Conservation (phyloP, 306 rosid genomes). For the Dalbergia cultrata region DNA sequence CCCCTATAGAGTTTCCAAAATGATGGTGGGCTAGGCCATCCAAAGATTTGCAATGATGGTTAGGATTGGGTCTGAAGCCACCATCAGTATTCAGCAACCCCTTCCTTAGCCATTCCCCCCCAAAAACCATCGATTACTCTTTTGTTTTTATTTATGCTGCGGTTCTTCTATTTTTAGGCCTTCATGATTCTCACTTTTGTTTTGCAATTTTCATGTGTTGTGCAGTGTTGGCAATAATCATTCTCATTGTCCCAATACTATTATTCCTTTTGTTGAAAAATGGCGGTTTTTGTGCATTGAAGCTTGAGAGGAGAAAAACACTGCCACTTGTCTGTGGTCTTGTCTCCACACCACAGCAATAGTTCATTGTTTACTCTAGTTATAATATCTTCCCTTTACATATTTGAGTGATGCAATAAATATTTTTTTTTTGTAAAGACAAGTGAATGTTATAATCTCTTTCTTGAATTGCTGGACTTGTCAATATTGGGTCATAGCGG, state of each 20-base stretch:
- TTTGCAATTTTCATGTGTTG: constrained; percentile 58
- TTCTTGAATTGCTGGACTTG: not conserved
- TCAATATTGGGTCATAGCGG: constrained; percentile 1
- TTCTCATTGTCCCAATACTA: constrained; percentile 45
- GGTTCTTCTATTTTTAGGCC: constrained; percentile 53
- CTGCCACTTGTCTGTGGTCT: constrained; percentile 22
- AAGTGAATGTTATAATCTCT: not conserved
- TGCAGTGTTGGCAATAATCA: constrained; percentile 71
- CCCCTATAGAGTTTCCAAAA: constrained; percentile 80
- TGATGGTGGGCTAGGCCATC: constrained; percentile 98
- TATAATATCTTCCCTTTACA: constrained; percentile 30
- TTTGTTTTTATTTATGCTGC: constrained; percentile 54
- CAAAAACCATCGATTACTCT: constrained; percentile 59
- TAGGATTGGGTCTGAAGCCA: constrained; percentile 89
- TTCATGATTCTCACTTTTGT: constrained; percentile 51
- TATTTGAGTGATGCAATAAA: constrained; percentile 40
- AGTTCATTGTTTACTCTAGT: constrained; percentile 30
- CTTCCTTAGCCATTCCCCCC: constrained; percentile 25
- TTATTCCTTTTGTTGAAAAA: constrained; percentile 47
- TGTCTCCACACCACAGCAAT: constrained; percentile 11
- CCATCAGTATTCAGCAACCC: constrained; percentile 48
- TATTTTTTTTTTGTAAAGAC: constrained; percentile 10
- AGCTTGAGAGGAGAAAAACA: constrained; percentile 18
- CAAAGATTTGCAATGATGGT: constrained; percentile 99
- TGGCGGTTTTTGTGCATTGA: constrained; percentile 44